These are phyloP conservation scores for Tricholoma sp. DNA, from an alignment of 768 basidiomycete genomes.

Conservation along the genomic window DNA sequence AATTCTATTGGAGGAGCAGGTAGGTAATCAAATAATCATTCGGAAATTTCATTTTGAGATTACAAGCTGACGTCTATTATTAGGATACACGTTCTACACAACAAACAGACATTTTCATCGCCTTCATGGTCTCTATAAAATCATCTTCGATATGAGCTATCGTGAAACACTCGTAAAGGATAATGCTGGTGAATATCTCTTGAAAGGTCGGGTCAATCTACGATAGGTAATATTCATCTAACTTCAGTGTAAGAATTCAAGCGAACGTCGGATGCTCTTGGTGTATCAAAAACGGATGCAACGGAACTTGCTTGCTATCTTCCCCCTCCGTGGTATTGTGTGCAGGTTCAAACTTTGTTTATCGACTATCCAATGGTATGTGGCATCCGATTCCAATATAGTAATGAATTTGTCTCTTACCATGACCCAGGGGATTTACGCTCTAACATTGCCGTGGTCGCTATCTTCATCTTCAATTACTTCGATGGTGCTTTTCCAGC, in stretches of 20 bases:
- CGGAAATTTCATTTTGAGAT: no score
- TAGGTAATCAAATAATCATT: slow-evolving; percentile 14
- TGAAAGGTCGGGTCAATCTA: slow-evolving; percentile 20
- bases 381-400: not conserved
- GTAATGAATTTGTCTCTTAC: not conserved
- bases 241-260: slow-evolving; percentile 27
- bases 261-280: slow-evolving; percentile 24
- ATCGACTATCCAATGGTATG: slow-evolving; percentile 32
- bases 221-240: not conserved
- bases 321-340: slow-evolving; percentile 36
- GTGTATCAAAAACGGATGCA: slow-evolving; percentile 21
- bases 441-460: slow-evolving; percentile 17
- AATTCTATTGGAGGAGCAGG: slow-evolving; percentile 31
- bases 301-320: slow-evolving; percentile 22
- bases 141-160: slow-evolving; percentile 31
- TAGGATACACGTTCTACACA: slow-evolving; percentile 38
- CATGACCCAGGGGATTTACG: slow-evolving; percentile 17
- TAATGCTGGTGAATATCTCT: slow-evolving; percentile 24
- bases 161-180: slow-evolving; percentile 32
- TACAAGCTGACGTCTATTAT: not conserved
- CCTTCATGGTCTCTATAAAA: slow-evolving; percentile 32
- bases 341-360: slow-evolving; percentile 21
- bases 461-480: slow-evolving; percentile 24
- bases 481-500: slow-evolving; percentile 30
- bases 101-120: slow-evolving; percentile 29